These are phyloP conservation scores for Trichaptum fuscoviolaceum DNA, from an alignment of 768 basidiomycete genomes.

Conservation along the genomic window DNA sequence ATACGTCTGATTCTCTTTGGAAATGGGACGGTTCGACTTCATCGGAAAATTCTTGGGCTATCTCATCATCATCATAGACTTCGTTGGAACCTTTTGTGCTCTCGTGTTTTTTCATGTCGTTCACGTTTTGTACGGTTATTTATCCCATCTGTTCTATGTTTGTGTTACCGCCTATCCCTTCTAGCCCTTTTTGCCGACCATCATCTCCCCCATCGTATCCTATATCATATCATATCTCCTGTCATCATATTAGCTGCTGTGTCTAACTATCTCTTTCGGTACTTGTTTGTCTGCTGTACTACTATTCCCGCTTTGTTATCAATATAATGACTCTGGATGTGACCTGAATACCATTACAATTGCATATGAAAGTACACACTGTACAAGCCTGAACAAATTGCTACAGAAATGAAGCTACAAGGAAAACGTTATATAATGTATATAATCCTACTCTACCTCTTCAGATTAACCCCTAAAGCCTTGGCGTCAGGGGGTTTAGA, in stretches of 20 bases:
- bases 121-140: conserved; percentile 33
- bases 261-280: background rate
- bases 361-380: background rate
- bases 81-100: conserved; percentile 18
- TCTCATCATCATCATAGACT: conserved; percentile 56
- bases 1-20: conserved; percentile 46
- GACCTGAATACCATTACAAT: background rate
- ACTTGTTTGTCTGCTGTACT: conserved; percentile 2
- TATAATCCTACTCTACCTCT: background rate
- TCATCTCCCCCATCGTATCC: background rate
- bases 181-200: conserved; percentile 2
- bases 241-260: background rate
- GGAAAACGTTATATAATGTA: background rate
- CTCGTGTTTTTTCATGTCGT: conserved; percentile 24
- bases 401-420: background rate
- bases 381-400: background rate
- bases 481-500: background rate
- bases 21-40: conserved; percentile 63
- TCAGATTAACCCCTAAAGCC: background rate
- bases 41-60: conserved; percentile 68
- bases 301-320: background rate
- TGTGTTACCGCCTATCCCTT: conserved; percentile 13
- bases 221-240: conserved; percentile 3
- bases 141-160: conserved; percentile 19
- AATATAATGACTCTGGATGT: conserved; percentile 1